Evolutionary conservation across 495 filamentous ascomycete species (phyloP).

Genomic region (Collariella sp.): DNA sequence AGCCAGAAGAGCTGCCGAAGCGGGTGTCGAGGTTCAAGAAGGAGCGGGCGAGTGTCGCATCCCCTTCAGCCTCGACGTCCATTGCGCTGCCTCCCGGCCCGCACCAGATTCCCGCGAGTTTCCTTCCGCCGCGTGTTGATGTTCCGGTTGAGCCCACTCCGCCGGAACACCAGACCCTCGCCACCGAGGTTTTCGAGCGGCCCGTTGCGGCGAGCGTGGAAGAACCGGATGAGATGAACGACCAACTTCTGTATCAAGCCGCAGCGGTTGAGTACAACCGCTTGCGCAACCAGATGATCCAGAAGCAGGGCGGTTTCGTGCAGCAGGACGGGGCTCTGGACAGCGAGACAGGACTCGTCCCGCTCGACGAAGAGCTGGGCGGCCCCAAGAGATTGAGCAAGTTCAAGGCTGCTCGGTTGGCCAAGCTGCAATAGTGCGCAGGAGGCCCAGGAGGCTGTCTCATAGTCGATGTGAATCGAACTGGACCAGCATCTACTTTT

Average conservation of each 20-base stretch:
- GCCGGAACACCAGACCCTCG: slow-evolving; percentile 49
- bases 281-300: slow-evolving; percentile 69
- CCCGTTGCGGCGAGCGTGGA: slow-evolving; percentile 29
- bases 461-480: slow-evolving; percentile 19
- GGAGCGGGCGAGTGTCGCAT: slow-evolving; percentile 15
- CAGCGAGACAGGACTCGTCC: slow-evolving; percentile 29
- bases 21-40: slow-evolving; percentile 43
- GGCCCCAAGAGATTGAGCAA: slow-evolving; percentile 66
- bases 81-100: slow-evolving; percentile 24
- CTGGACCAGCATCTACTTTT: slow-evolving; percentile 6
- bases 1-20: slow-evolving; percentile 24
- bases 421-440: slow-evolving; percentile 24
- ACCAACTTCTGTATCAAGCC: slow-evolving; percentile 61
- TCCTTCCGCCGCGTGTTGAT: slow-evolving; percentile 6
- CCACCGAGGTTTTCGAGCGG: slow-evolving; percentile 56
- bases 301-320: slow-evolving; percentile 67
- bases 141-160: slow-evolving; percentile 36
- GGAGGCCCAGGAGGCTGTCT: slow-evolving; percentile 4
- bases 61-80: slow-evolving; percentile 3
- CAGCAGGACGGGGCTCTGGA: slow-evolving; percentile 47
- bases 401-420: slow-evolving; percentile 78
- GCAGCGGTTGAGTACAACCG: slow-evolving; percentile 73
- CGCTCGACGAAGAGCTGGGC: slow-evolving; percentile 60
- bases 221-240: slow-evolving; percentile 67
- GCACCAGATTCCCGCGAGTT: slow-evolving; percentile 23